Base-by-base conservation (phyloP, 768 basidiomycete genomes). In the Pleurotus salmoneostramineus region DNA sequence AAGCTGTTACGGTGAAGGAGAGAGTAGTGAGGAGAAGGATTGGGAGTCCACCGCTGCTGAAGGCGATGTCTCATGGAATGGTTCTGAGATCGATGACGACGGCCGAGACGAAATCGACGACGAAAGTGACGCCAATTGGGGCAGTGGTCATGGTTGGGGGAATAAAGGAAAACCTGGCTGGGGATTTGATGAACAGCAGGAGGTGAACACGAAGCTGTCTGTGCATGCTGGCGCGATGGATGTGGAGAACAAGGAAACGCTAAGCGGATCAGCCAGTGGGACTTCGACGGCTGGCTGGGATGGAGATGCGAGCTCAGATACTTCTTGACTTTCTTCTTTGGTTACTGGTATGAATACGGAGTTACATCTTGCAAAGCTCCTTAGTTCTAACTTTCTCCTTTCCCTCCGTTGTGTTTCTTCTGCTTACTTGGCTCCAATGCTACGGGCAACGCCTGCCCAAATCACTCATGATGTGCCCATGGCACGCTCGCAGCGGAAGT, bases 221-320 rank as follows among this genome's bases (percentile, higher is more conserved):
- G 55, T 12, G 47, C 51, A 14, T 32, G 57, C 17, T 45, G 40
- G n/a, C 50, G 45, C 54, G 51, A 48, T 27, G 44, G 35, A 21
- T 58, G 60, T 50, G 21, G 17, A 49, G 12, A 58, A 27, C 32
- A 63, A 60, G 36, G 57, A 58, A 4, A 33, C 62, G 46, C 63
- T 64, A 5, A 58, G 62, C 54, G 74, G 69, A 56, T 67, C 69
- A 31, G 65, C 21, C 21, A 27, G 21, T 27, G 21, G 62, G 12
- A 70, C 66, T 56, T 73, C 76, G 31, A 72, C 72, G 15, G 69
- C 72, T 4, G 74, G 77, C 14, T 78, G 77, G 78, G 77, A 78
- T 54, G 77, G 75, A 10, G 77, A 80, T 58, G 72, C 75, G 56
- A 78, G 76, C 56, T 74, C 72, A 42, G 65, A 73, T 51, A 74